phyloP scores from a whole-genome alignment of 1,139 yeast genomes.

The Saccharomyces hybrid region DNA sequence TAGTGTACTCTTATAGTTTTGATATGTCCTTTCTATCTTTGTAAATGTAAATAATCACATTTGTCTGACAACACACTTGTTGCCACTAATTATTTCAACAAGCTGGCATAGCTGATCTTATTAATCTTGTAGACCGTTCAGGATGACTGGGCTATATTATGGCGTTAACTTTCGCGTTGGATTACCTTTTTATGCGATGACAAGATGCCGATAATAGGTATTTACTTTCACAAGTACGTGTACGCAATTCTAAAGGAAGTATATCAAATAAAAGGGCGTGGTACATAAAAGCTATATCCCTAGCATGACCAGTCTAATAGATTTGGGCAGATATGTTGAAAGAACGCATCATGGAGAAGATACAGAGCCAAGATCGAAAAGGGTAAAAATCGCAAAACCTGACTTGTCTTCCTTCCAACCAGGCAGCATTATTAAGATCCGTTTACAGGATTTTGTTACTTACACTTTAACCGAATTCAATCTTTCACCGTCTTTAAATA shows the following conservation, averaged over 20 bases:
- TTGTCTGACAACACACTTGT: not conserved
- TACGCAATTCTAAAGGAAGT: not conserved
- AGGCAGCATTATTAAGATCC: conserved; percentile 65
- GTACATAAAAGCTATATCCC: not conserved
- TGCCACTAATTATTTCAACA: not conserved
- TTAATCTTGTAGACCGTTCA: not conserved
- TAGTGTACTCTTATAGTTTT: not conserved
- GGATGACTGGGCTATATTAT: not conserved
- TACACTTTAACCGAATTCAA: conserved; percentile 69
- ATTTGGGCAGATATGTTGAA: not conserved
- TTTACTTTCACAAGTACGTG: not conserved
- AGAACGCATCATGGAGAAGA: not conserved
- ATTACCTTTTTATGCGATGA: not conserved
- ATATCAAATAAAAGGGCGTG: not conserved
- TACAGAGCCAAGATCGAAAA: conserved; percentile 9
- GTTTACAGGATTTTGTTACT: conserved; percentile 72
- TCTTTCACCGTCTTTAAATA: conserved; percentile 76
- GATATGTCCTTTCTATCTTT: not conserved
- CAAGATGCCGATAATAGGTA: not conserved
- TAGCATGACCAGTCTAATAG: not conserved
- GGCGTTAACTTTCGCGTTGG: not conserved
- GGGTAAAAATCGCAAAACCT: conserved; percentile 11
- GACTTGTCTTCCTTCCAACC: conserved; percentile 30
- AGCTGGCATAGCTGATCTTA: not conserved
- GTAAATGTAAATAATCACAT: not conserved